These are phyloP conservation scores for Lasiosphaeria miniovina DNA, from an alignment of 495 filamentous ascomycete genomes.

Conservation along the genomic window DNA sequence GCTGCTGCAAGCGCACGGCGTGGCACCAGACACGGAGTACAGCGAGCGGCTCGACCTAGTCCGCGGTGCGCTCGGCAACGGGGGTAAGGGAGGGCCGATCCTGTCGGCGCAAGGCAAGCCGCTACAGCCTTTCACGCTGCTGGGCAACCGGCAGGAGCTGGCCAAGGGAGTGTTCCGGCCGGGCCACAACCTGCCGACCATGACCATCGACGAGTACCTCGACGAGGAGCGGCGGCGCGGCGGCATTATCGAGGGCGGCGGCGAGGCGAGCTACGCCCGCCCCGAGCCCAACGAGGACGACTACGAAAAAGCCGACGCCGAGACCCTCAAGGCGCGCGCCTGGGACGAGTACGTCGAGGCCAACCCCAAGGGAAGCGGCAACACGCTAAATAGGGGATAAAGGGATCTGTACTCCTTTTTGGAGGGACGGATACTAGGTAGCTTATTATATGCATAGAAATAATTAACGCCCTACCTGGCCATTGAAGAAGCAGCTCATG, in stretches of 20 bases:
- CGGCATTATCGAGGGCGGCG: slow-evolving; percentile 89
- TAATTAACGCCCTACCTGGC: background rate
- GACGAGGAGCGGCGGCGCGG: slow-evolving; percentile 85
- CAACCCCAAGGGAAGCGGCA: slow-evolving; percentile 83
- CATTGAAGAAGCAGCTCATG: too few species aligned
- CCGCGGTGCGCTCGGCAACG: slow-evolving; percentile 36
- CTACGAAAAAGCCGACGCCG: slow-evolving; percentile 75
- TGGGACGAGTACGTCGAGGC: slow-evolving; percentile 96
- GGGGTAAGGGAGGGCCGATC: slow-evolving; percentile 58
- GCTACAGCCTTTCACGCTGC: slow-evolving; percentile 83
- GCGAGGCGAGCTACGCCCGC: slow-evolving; percentile 66
- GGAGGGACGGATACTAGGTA: background rate
- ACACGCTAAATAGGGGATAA: slow-evolving; percentile 80
- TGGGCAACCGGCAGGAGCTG: slow-evolving; percentile 72
- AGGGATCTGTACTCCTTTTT: background rate
- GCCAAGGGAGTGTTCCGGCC: slow-evolving; percentile 83
- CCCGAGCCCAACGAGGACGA: slow-evolving; percentile 86
- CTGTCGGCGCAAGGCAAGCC: slow-evolving; percentile 82
- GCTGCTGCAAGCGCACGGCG: slow-evolving; percentile 23
- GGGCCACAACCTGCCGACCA: slow-evolving; percentile 90
- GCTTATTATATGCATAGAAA: background rate
- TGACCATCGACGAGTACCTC: slow-evolving; percentile 96
- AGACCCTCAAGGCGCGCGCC: slow-evolving; percentile 86
- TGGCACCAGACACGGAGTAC: slow-evolving; percentile 49
- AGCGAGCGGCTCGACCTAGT: slow-evolving; percentile 72